Evolutionary conservation across 2,329 filamentous ascomycete genomes (phyloP), one percentile per base, ranked within the genome.

Genomic region (Monosporascus sp.): DNA sequence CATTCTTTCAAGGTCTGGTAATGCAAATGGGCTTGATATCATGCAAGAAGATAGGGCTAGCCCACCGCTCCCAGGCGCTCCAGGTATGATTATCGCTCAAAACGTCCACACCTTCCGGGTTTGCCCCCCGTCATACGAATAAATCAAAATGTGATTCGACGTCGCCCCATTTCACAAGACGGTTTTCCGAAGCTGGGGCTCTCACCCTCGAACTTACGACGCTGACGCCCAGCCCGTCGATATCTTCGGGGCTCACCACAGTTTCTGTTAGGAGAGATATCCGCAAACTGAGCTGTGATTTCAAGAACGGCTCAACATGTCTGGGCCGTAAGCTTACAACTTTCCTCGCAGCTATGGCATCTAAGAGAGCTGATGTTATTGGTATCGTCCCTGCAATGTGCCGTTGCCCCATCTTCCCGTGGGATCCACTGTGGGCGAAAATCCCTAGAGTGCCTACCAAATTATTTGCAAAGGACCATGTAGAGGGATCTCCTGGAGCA

Each of bases 371-470:
- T 7, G 72, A 71, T 2, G 80, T 83, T 56, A 84, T 60, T 1
- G 80, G 80, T 14, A 81, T 66, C 0, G 78, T 77, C 1, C 79
- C 78, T 1, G 78, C 73, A 17, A 79, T 27, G 64, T 65, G 41
- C 63, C 68, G 24, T 65, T 68, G 54, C 63, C 67, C 20, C 68
- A 74, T 73, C n/a, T 52, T 52, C 37, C 54, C 52, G 37, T 63
- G 54, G 11, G 44, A 31, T 3, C 55, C 58, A 17, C 62, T 65
- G 5, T 69, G 62, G 19, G 77, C 71, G 57, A 85, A 83, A 16
- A 84, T 72, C 17, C 78, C 80, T 58, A 86, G 78, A 0, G 80
- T 80, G 2, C 87, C 87, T 3, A 87, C 76, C 9, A 87, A 75
- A 56, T 80, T 85, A 1, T 70, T 63, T 0, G 80, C 76, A 41